Conservation (phyloP, 805 yeast genomes). For the Zygosaccharomyces siamensis region DNA sequence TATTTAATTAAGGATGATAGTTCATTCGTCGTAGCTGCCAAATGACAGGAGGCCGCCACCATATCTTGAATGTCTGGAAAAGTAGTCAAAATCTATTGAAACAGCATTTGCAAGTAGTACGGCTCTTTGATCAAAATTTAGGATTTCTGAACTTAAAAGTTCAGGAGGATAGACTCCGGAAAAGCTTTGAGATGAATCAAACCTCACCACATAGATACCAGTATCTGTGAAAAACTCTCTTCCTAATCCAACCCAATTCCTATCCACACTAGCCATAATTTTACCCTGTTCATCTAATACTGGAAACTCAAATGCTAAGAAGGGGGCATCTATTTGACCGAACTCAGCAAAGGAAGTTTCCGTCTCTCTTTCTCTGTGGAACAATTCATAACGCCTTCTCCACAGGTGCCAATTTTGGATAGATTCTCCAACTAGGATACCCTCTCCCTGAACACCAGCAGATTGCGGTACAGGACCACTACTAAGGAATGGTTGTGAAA, state of each 20-base stretch:
- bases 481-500: slow-evolving; percentile 10
- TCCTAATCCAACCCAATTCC: slow-evolving; percentile 94
- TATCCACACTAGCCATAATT: slow-evolving; percentile 71
- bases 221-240: slow-evolving; percentile 92
- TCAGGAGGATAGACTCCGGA: slow-evolving; percentile 50
- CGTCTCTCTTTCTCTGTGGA: slow-evolving; percentile 39
- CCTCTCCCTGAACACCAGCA: slow-evolving; percentile 39
- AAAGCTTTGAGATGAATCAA: slow-evolving; percentile 65
- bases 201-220: slow-evolving; percentile 81
- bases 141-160: slow-evolving; percentile 33
- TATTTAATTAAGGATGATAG: too few relatives aligned
- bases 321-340: slow-evolving; percentile 83
- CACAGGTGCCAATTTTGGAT: slow-evolving; percentile 93
- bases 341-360: slow-evolving; percentile 60
- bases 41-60: slow-evolving; percentile 39
- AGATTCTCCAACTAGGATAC: slow-evolving; percentile 68
- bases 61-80: slow-evolving; percentile 80
- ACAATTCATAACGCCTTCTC: slow-evolving; percentile 84
- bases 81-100: slow-evolving; percentile 92
- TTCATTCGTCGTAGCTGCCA: slow-evolving; percentile 25
- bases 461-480: slow-evolving; percentile 17
- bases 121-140: slow-evolving; percentile 80
- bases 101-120: slow-evolving; percentile 82
- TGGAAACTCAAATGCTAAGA: slow-evolving; percentile 82
- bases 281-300: slow-evolving; percentile 53